Evolutionary conservation across 2,329 filamentous ascomycete species (phyloP).

Genomic region (Trichoderma asperellum): DNA sequence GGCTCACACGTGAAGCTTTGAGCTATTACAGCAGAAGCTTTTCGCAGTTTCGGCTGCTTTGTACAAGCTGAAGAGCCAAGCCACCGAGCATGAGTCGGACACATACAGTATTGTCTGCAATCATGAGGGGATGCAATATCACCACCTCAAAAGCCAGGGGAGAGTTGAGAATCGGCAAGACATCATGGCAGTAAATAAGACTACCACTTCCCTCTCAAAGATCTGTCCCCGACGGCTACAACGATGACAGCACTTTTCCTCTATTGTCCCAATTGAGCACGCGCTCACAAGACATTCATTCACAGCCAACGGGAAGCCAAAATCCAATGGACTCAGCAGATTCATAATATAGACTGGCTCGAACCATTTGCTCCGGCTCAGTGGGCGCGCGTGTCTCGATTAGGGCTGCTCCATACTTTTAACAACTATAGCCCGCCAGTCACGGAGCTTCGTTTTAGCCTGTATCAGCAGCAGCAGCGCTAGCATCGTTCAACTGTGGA

Average conservation of each 20-base stretch:
- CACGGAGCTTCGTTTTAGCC: slow-evolving; percentile 13
- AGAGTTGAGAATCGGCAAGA: background rate
- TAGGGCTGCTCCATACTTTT: slow-evolving; percentile 17
- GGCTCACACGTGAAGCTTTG: background rate
- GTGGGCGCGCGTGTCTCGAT: background rate
- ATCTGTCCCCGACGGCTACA: background rate
- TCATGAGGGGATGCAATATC: background rate
- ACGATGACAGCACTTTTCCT: background rate
- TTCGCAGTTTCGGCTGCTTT: background rate
- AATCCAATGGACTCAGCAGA: background rate
- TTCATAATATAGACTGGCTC: slow-evolving; percentile 8
- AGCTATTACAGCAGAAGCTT: background rate
- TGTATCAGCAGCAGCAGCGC: slow-evolving; percentile 16
- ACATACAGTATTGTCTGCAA: background rate
- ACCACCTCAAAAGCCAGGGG: background rate
- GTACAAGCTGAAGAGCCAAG: slow-evolving; percentile 8
- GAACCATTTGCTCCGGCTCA: background rate
- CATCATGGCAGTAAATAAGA: background rate
- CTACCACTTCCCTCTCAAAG: background rate
- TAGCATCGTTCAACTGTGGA: background rate
- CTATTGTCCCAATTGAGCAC: background rate
- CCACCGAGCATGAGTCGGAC: background rate
- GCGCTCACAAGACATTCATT: background rate
- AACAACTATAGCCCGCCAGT: slow-evolving; percentile 3
- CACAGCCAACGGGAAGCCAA: background rate